These are phyloP conservation scores for Symbiodinium natans DNA, from an alignment of 73 alveolate species.

Conservation along the genomic window DNA sequence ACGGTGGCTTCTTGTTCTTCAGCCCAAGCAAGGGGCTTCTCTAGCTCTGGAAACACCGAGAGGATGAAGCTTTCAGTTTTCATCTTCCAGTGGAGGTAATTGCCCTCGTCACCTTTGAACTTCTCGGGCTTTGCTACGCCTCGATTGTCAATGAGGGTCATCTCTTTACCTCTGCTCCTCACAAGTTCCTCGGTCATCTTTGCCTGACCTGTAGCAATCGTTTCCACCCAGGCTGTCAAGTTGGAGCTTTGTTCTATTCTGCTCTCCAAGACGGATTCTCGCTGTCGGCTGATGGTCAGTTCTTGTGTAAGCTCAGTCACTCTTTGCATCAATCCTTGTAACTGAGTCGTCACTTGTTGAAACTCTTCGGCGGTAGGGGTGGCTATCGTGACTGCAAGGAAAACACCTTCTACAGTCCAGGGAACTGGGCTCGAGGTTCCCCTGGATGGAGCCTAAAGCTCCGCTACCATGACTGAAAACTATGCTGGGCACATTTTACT, in stretches of 20 bases:
- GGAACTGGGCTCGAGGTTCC: conserved; percentile 8
- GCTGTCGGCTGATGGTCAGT: background rate
- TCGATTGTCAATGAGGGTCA: background rate
- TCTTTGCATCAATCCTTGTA: background rate
- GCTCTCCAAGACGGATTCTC: background rate
- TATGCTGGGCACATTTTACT: too few relatives aligned
- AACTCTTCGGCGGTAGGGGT: background rate
- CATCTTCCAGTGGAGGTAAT: conserved; percentile 14
- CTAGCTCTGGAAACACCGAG: background rate
- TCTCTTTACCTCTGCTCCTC: background rate
- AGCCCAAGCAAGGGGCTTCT: conserved; percentile 20
- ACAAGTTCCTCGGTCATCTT: background rate
- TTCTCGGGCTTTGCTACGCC: background rate
- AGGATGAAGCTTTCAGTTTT: background rate
- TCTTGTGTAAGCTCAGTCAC: background rate
- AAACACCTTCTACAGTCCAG: background rate
- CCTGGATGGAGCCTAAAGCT: conserved; percentile 1
- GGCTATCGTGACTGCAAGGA: background rate
- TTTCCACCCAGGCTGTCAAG: background rate
- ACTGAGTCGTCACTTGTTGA: background rate
- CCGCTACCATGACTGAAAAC: background rate
- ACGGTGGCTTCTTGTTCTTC: background rate
- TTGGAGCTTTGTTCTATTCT: background rate
- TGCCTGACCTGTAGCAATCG: background rate
- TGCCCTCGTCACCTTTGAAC: background rate